These are phyloP conservation scores for Globisporangium viniferum DNA, from an alignment of 352 stramenopile genomes.

Conservation along the genomic window DNA sequence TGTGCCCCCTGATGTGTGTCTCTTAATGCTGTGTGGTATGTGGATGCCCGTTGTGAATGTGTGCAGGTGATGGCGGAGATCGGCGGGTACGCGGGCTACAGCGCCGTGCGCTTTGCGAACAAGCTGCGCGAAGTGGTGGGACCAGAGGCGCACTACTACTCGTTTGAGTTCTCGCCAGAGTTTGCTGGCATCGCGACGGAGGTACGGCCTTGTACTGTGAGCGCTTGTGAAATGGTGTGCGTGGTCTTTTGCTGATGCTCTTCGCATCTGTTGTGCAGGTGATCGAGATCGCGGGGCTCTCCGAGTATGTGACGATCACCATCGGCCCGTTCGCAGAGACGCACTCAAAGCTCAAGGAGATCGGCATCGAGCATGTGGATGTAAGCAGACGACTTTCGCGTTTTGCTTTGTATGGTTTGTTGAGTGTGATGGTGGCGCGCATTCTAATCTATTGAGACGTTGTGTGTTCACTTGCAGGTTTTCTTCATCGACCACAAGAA, in stretches of 20 bases:
- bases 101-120: constrained; percentile 39
- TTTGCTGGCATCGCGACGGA: constrained; percentile 27
- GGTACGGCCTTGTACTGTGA: constrained; percentile 20
- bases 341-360: constrained; percentile 21
- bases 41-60: not conserved
- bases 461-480: constrained; percentile 23
- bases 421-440: not conserved
- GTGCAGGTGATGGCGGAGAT: constrained; percentile 33
- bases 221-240: not conserved
- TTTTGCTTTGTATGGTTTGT: not conserved
- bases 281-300: constrained; percentile 34
- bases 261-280: constrained; percentile 21
- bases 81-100: constrained; percentile 42
- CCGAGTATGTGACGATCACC: constrained; percentile 34
- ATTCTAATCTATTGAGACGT: not conserved
- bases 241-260: not conserved
- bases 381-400: constrained; percentile 8
- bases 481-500: constrained; percentile 56
- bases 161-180: constrained; percentile 40
- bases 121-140: constrained; percentile 32
- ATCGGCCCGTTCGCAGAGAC: constrained; percentile 29
- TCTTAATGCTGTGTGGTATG: not conserved
- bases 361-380: constrained; percentile 22
- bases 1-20: not conserved
- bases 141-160: constrained; percentile 37